phyloP scores from a whole-genome alignment of 352 stramenopile species.

The Globisporangium uncinulatum region DNA sequence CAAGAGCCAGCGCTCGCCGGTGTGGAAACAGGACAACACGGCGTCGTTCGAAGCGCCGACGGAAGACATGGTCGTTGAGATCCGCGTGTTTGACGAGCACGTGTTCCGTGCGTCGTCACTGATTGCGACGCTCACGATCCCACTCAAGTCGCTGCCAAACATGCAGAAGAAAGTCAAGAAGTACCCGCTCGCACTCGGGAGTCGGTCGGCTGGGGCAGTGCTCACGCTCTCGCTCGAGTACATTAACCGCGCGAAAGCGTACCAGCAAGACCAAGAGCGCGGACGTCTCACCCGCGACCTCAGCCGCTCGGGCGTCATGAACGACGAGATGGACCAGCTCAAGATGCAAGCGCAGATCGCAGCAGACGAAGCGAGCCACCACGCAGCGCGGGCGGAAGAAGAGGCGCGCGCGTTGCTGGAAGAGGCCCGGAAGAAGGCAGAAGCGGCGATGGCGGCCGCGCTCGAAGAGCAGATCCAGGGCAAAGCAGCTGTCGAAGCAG shows the following conservation, averaged over 20 bases:
- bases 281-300: conserved; percentile 52
- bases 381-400: conserved; percentile 63
- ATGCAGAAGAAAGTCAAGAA: conserved; percentile 83
- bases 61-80: conserved; percentile 80
- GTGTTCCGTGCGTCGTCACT: conserved; percentile 71
- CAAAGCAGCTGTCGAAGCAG: conserved; percentile 77
- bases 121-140: conserved; percentile 71
- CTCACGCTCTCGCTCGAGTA: conserved; percentile 79
- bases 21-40: conserved; percentile 85
- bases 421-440: conserved; percentile 73
- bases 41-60: conserved; percentile 72
- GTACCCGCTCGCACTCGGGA: conserved; percentile 77
- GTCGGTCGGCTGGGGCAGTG: conserved; percentile 64
- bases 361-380: conserved; percentile 70
- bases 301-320: conserved; percentile 55
- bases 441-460: conserved; percentile 77
- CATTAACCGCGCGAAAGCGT: conserved; percentile 80
- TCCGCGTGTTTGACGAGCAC: conserved; percentile 81
- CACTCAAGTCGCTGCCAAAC: conserved; percentile 75
- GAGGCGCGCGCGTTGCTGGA: conserved; percentile 70
- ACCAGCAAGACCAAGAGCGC: conserved; percentile 64
- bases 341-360: conserved; percentile 77
- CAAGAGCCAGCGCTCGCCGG: conserved; percentile 73
- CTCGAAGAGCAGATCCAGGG: conserved; percentile 75
- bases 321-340: conserved; percentile 82